Evolutionary conservation across 1,284 basidiomycete genomes (phyloP).

Genomic region (Malassezia psittaci): DNA sequence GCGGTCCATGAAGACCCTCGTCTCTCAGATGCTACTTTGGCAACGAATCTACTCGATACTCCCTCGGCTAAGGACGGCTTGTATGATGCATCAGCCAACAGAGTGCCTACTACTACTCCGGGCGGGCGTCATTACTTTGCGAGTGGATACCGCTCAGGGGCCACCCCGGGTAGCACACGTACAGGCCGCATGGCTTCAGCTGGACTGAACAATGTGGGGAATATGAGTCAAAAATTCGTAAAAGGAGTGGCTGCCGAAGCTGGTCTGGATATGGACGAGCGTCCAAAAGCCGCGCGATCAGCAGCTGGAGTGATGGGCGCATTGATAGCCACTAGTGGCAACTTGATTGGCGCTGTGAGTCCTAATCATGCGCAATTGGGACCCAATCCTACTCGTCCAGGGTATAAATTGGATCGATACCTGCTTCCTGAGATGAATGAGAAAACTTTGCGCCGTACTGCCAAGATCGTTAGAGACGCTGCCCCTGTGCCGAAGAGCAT

Average conservation of each 20-base stretch:
- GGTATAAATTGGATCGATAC: constrained; percentile 60
- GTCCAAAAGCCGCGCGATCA: constrained; percentile 55
- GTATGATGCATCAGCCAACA: too few relatives aligned
- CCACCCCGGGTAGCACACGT: background rate
- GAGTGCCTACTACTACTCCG: background rate
- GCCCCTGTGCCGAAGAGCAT: constrained; percentile 23
- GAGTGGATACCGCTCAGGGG: background rate
- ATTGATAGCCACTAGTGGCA: constrained; percentile 63
- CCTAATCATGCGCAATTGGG: constrained; percentile 51
- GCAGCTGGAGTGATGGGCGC: constrained; percentile 64
- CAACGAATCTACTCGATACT: background rate
- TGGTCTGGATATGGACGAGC: constrained; percentile 41
- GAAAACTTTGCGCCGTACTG: constrained; percentile 42
- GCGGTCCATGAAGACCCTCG: background rate
- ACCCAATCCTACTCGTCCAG: constrained; percentile 60
- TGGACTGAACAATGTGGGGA: background rate
- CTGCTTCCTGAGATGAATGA: constrained; percentile 45
- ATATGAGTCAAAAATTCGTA: constrained; percentile 18
- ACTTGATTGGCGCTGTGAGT: constrained; percentile 49
- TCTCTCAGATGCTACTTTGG: background rate
- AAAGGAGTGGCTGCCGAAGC: constrained; percentile 36
- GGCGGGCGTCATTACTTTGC: background rate
- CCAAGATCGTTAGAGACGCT: constrained; percentile 43
- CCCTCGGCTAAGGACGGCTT: background rate
- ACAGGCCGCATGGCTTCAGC: background rate